Percentiles rank a stretch among this genome's conserved stretches.
These are phyloP conservation scores for Gliomastix tumulicola DNA, from an alignment of 2,329 filamentous ascomycete genomes.

Conservation along the genomic window DNA sequence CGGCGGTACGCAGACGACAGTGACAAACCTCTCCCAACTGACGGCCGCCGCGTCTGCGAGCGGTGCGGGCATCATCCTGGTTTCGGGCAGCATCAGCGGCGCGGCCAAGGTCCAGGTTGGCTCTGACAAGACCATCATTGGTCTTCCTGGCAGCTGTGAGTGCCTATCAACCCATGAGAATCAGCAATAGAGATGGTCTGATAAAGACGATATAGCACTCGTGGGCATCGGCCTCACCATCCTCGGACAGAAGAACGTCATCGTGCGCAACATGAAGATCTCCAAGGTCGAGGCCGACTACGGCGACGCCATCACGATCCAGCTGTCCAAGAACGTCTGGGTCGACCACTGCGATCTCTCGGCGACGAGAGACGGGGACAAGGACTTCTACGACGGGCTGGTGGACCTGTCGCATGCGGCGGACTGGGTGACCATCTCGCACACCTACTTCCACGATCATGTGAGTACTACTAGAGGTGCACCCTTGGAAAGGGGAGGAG, in stretches of 20 bases:
- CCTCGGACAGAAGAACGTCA: constrained; percentile 43
- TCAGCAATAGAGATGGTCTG: not conserved
- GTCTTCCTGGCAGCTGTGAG: constrained; percentile 18
- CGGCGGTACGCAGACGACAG: constrained; percentile 16
- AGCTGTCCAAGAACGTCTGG: constrained; percentile 37
- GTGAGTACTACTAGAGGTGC: too few species aligned
- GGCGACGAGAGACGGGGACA: constrained; percentile 22
- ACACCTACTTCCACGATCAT: constrained; percentile 33
- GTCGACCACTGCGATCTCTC: constrained; percentile 32
- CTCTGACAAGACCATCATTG: constrained; percentile 36
- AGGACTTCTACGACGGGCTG: constrained; percentile 32
- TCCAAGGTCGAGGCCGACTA: constrained; percentile 34
- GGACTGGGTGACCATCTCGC: constrained; percentile 31
- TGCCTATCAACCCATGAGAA: not conserved
- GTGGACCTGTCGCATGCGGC: constrained; percentile 33
- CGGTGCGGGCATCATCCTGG: constrained; percentile 18
- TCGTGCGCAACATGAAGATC: constrained; percentile 47
- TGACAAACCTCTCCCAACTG: constrained; percentile 14
- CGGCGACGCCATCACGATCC: constrained; percentile 44
- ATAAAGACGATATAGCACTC: constrained; percentile 13
- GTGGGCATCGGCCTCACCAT: constrained; percentile 38
- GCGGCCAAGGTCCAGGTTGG: constrained; percentile 20
- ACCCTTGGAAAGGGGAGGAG: too few species aligned
- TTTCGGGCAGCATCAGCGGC: constrained; percentile 17
- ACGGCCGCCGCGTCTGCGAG: constrained; percentile 14